Percentiles rank a stretch among this genome's conserved stretches.
These are phyloP conservation scores for Melanogaster broomeanus DNA, from an alignment of 768 basidiomycete genomes.

Conservation along the genomic window DNA sequence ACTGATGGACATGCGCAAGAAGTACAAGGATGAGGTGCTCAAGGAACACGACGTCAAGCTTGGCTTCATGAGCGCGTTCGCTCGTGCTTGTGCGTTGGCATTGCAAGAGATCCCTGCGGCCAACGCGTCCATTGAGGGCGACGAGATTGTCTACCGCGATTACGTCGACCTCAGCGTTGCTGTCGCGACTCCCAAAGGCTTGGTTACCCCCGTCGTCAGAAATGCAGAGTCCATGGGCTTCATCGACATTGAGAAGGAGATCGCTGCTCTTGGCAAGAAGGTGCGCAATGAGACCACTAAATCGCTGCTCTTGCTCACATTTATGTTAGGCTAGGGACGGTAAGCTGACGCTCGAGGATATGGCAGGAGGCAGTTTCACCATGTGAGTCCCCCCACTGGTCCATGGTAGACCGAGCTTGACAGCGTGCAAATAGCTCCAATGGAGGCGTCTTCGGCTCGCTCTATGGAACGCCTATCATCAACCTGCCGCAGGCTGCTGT, in stretches of 20 bases:
- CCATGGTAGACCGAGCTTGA: not conserved
- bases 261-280: slow-evolving; percentile 90
- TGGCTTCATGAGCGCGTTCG: slow-evolving; percentile 98
- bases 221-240: slow-evolving; percentile 88
- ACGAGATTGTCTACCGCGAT: slow-evolving; percentile 90
- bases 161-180: slow-evolving; percentile 95
- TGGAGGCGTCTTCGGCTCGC: slow-evolving; percentile 96
- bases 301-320: slow-evolving; percentile 6
- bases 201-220: slow-evolving; percentile 94
- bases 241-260: slow-evolving; percentile 91
- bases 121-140: slow-evolving; percentile 93
- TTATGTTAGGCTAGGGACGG: slow-evolving; percentile 73
- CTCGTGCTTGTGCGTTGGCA: slow-evolving; percentile 80
- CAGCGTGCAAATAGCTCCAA: slow-evolving; percentile 69
- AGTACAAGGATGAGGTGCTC: slow-evolving; percentile 89
- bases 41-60: slow-evolving; percentile 95
- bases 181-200: slow-evolving; percentile 95
- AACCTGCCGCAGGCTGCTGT: slow-evolving; percentile 96
- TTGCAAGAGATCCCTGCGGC: slow-evolving; percentile 91
- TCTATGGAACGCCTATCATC: slow-evolving; percentile 99
- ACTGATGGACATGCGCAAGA: slow-evolving; percentile 87
- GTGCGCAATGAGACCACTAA: slow-evolving; percentile 30
- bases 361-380: slow-evolving; percentile 98
- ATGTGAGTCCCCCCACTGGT: slow-evolving; percentile 58
- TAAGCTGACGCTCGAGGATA: slow-evolving; percentile 96